Percentiles rank a stretch among this genome's conserved stretches.
Evolutionary conservation across 805 yeast genomes (phyloP).

Genomic region (Dipodascus geniculatus): DNA sequence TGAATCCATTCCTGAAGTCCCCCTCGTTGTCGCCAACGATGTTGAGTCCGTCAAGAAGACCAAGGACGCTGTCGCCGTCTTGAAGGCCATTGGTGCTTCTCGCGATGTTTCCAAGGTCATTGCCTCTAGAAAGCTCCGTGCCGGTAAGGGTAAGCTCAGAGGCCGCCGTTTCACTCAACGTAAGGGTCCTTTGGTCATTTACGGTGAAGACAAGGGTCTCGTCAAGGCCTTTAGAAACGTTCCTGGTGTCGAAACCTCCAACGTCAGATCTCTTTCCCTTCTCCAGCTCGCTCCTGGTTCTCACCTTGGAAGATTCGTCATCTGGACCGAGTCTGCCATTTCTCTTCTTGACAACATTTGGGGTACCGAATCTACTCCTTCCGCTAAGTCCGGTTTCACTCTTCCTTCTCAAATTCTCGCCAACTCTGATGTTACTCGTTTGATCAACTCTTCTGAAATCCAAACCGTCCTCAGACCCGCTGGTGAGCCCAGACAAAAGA

Average conservation of each 20-base stretch:
- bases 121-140: conserved; percentile 97
- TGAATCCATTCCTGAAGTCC: conserved; percentile 96
- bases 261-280: conserved; percentile 84
- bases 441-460: conserved; percentile 98
- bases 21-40: conserved; percentile 91
- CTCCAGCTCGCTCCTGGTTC: conserved; percentile 99
- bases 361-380: conserved; percentile 82
- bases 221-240: conserved; percentile 98
- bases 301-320: conserved; percentile 98
- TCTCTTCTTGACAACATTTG: conserved; percentile 92
- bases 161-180: conserved; percentile 99
- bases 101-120: conserved; percentile 95
- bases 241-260: conserved; percentile 98
- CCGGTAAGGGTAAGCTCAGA: conserved; percentile 99
- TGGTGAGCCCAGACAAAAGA: conserved; percentile 87
- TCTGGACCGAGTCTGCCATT: conserved; percentile 99
- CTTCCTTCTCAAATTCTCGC: conserved; percentile 91
- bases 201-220: conserved; percentile 94
- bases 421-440: conserved; percentile 91
- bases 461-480: conserved; percentile 96
- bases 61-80: conserved; percentile 96
- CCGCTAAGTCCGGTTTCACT: conserved; percentile 73
- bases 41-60: conserved; percentile 91
- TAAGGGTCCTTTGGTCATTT: conserved; percentile 98
- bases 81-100: conserved; percentile 98